Percentiles rank a stretch among this genome's conserved stretches.
These are phyloP conservation scores for Acrocalymma vagum DNA, from an alignment of 2,329 filamentous ascomycete species.

Conservation along the genomic window DNA sequence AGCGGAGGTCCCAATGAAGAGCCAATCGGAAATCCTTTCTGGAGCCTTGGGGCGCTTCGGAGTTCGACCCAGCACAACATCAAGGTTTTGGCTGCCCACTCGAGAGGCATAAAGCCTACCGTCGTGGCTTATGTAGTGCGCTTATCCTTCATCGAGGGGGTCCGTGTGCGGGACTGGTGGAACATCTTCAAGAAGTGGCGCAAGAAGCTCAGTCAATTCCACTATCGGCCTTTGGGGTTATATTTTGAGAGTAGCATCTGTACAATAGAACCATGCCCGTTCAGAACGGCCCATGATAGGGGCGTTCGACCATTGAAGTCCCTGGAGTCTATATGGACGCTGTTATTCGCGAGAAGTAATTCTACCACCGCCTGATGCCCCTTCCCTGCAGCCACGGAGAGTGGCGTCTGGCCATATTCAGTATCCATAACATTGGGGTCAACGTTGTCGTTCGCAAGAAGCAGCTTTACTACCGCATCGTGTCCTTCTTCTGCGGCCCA, in stretches of 20 bases:
- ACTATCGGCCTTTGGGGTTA: too few species aligned
- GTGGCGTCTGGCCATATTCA: conserved; percentile 3
- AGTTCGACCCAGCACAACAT: too few species aligned
- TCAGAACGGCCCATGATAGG: neutral
- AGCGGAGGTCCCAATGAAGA: too few species aligned
- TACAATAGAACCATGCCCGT: neutral
- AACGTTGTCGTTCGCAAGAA: conserved; percentile 1
- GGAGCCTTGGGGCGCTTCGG: too few species aligned
- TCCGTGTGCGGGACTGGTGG: too few species aligned
- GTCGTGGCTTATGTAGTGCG: too few species aligned
- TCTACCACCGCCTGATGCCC: conserved; percentile 3
- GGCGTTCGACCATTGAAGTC: conserved; percentile 1
- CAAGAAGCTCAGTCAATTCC: too few species aligned
- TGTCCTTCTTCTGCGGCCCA: conserved; percentile 5
- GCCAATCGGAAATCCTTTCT: too few species aligned
- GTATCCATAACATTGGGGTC: conserved; percentile 2
- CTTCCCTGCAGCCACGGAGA: conserved; percentile 3
- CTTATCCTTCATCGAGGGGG: too few species aligned
- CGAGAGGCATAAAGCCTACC: too few species aligned
- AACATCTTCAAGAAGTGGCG: too few species aligned
- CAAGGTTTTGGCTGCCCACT: too few species aligned
- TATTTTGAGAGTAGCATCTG: neutral
- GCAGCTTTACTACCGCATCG: neutral
- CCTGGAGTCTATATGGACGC: neutral
- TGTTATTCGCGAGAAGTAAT: neutral